Evolutionary conservation across 345 rosid species (phyloP), one percentile per base, ranked within the genome.

Genomic region (Acer yangbiense): DNA sequence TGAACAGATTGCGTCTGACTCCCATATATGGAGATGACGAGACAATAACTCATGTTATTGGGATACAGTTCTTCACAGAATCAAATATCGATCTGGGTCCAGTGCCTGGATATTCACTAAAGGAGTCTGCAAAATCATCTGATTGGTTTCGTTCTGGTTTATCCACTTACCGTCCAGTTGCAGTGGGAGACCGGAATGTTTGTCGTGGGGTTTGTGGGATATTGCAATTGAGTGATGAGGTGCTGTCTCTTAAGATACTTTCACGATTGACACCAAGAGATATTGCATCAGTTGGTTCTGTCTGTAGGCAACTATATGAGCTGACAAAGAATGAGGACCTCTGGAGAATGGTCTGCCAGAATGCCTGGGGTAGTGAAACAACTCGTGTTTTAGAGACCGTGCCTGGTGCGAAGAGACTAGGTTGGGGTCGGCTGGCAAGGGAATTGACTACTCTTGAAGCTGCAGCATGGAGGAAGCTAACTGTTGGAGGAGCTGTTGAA

Each of bases 401-500:
- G 21, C 92, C 92, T 76, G 97, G 95, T 48, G 94, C 97, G 58
- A 92, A 91, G 82, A 87, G 95, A 84, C 87, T 94, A 2, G 94
- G 95, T 60, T 94, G 97, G 98, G 91, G 91, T 12, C 87, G 91
- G 23, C 87, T 94, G 63, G 98, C 97, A 4, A 84, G 97, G 79
- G 97, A 94, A 78, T 82, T 94, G 69, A 94, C 98, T 58, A 94
- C 97, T 43, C 95, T 92, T 65, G 98, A 92, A 90, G 94, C 93
- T 76, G 94, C 93, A 77, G 86, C 93, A 6, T 94, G 98, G 98
- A 94, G 90, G 80, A 94, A 94, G 84, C 81, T 94, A 68, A 88
- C 93, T 14, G 94, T 94, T 81, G 93, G 95, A 74, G 98, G 98
- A 76, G 88, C 84, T 75, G 98, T 94, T 77, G 97, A 94, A 74